Evolutionary conservation across 2,329 filamentous ascomycete genomes (phyloP).

Genomic region (Neonectria magnoliae): DNA sequence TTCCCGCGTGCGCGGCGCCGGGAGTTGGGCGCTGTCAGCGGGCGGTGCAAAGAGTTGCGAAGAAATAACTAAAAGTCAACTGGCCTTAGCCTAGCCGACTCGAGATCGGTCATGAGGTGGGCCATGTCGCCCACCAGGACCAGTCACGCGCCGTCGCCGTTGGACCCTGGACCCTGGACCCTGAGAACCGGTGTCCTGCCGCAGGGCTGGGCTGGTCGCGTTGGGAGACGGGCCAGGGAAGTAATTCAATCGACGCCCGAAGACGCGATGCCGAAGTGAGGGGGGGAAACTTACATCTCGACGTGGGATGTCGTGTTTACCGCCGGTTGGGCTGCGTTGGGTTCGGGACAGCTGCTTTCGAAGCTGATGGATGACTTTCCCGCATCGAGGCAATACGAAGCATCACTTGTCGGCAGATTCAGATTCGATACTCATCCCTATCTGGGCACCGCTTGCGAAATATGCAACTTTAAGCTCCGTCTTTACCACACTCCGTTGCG

Average conservation of each 20-base stretch:
- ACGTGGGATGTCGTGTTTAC: background rate
- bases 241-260: background rate
- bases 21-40: background rate
- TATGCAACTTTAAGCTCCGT: background rate
- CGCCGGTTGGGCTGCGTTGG: constrained; percentile 15
- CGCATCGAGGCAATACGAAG: background rate
- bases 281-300: background rate
- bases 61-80: no score
- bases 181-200: constrained; percentile 22
- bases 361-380: background rate
- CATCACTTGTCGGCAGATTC: background rate
- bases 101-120: background rate
- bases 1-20: constrained; percentile 18
- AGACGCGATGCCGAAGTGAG: background rate
- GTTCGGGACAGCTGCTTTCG: background rate
- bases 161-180: constrained; percentile 38
- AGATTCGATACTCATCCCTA: no score
- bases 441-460: background rate
- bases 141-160: constrained; percentile 25
- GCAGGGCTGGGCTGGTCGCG: constrained; percentile 34
- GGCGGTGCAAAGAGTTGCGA: background rate
- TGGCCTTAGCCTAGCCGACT: background rate
- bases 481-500: background rate
- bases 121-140: background rate
- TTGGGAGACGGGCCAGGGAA: constrained; percentile 26